A percentile compares a stretch with the other conserved stretches of the same genome.
phyloP scores from a whole-genome alignment of 2,329 filamentous ascomycete species.

The Fusarium ramigenum region DNA sequence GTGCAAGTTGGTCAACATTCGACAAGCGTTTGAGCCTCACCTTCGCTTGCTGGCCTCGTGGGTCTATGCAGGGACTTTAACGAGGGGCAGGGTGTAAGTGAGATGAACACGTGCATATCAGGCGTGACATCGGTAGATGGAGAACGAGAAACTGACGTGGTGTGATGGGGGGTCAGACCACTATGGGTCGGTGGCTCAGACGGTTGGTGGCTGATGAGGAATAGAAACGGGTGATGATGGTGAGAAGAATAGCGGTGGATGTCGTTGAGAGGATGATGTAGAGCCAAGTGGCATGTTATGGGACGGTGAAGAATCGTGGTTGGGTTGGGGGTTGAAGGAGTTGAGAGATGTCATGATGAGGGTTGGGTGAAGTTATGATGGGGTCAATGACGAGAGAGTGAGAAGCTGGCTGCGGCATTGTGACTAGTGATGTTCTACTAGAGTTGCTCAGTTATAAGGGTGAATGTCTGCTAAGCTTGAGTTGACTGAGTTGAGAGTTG shows the following conservation, averaged over 20 bases:
- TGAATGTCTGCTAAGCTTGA: too few species aligned
- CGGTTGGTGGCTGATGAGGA: conserved; percentile 26
- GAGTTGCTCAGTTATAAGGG: too few species aligned
- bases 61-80: conserved; percentile 20
- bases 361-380: too few species aligned
- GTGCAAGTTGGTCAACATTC: not conserved
- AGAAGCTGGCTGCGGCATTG: too few species aligned
- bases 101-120: conserved; percentile 22
- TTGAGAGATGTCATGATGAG: too few species aligned
- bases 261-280: not conserved
- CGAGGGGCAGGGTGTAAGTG: not conserved
- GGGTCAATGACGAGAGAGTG: too few species aligned
- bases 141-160: conserved; percentile 26
- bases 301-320: too few species aligned
- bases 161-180: conserved; percentile 31
- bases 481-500: too few species aligned
- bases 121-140: conserved; percentile 17
- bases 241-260: not conserved
- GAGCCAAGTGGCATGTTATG: too few species aligned
- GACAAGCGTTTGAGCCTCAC: not conserved
- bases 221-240: not conserved
- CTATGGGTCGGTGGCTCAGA: conserved; percentile 39
- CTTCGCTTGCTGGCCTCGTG: not conserved
- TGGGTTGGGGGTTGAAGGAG: too few species aligned
- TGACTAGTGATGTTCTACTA: too few species aligned